These are phyloP conservation scores for Malassezia psittaci DNA, from an alignment of 1,284 basidiomycete species.

Conservation along the genomic window DNA sequence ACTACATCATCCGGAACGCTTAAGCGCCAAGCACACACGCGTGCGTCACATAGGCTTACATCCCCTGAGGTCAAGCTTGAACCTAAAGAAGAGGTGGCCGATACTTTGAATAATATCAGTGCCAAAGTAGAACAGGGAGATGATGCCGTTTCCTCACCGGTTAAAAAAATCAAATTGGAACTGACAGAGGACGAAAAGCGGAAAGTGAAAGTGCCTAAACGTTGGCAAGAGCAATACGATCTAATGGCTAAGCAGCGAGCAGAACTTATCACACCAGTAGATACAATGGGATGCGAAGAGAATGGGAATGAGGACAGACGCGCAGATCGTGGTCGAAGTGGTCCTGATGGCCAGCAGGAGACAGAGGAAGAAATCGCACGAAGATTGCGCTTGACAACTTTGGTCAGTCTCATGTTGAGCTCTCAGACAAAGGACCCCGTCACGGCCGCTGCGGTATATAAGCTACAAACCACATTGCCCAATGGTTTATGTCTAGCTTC, in stretches of 20 bases:
- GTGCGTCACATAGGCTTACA: not conserved
- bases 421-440: constrained; percentile 65
- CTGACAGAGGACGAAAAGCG: constrained; percentile 31
- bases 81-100: constrained; percentile 6
- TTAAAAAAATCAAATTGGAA: constrained; percentile 39
- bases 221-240: constrained; percentile 29
- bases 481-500: constrained; percentile 67
- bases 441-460: constrained; percentile 69
- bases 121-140: not conserved
- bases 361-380: constrained; percentile 42
- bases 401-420: constrained; percentile 87
- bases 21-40: not conserved
- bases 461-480: constrained; percentile 63
- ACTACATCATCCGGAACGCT: not conserved
- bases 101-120: not conserved
- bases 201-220: constrained; percentile 21
- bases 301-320: constrained; percentile 28
- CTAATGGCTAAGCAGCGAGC: constrained; percentile 27
- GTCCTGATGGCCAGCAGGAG: constrained; percentile 18
- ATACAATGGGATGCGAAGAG: constrained; percentile 47
- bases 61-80: not conserved
- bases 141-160: constrained; percentile 19
- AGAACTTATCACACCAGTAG: constrained; percentile 43
- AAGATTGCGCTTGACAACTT: constrained; percentile 69
- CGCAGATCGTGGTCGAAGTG: constrained; percentile 22